Evolutionary conservation across 2,329 filamentous ascomycete species (phyloP).

Genomic region (Trichoderma aggressivum): DNA sequence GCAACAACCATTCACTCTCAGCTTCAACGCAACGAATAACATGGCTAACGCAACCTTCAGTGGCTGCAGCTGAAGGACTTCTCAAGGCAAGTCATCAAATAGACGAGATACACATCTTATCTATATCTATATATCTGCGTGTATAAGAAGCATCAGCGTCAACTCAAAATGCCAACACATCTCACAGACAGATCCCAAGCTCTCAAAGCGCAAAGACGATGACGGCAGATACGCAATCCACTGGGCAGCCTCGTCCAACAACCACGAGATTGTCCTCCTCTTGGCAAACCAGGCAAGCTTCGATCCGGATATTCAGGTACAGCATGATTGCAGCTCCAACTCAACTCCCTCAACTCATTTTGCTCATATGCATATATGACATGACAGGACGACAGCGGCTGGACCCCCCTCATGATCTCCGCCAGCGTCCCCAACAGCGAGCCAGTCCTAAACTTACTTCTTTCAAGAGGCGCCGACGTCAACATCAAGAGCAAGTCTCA

Average conservation of each 20-base stretch:
- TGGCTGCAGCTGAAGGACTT: conserved; percentile 63
- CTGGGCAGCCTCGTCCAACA: conserved; percentile 88
- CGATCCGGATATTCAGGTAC: conserved; percentile 76
- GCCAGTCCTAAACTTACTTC: conserved; percentile 62
- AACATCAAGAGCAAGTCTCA: conserved; percentile 62
- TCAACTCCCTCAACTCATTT: too few relatives aligned
- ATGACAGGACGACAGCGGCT: conserved; percentile 69
- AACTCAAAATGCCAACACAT: background rate
- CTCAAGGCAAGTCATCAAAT: conserved; percentile 27
- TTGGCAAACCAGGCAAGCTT: conserved; percentile 70
- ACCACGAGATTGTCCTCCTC: conserved; percentile 67
- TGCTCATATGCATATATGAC: background rate
- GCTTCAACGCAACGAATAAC: too few relatives aligned
- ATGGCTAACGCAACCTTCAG: conserved; percentile 40
- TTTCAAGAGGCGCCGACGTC: conserved; percentile 67
- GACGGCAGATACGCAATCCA: conserved; percentile 90
- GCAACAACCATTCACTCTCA: background rate
- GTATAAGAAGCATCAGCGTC: background rate
- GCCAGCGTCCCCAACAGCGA: conserved; percentile 71
- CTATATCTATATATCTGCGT: background rate
- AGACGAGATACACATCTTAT: background rate
- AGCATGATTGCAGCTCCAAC: background rate
- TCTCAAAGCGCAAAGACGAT: conserved; percentile 69
- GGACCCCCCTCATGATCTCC: conserved; percentile 83
- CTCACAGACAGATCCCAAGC: conserved; percentile 69